Percentiles rank a stretch among this genome's conserved stretches.
phyloP scores from a whole-genome alignment of 2,329 filamentous ascomycete species.

The Pestalotiopsis sp. region DNA sequence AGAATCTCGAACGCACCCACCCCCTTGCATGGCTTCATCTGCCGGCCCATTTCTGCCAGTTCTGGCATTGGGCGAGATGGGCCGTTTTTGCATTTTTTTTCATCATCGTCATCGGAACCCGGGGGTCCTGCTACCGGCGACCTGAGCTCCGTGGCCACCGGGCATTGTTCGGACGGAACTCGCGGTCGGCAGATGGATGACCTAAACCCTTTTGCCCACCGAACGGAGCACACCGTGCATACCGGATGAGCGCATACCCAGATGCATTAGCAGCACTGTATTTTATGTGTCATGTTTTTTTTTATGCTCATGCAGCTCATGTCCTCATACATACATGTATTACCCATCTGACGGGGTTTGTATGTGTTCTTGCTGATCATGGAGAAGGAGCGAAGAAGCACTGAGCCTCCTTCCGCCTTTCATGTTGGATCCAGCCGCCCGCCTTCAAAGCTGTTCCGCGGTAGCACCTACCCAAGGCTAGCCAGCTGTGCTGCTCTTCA shows the following conservation, averaged over 20 bases:
- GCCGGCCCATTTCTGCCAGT: background rate
- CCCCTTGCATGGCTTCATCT: background rate
- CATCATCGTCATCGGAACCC: background rate
- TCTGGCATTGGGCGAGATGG: background rate
- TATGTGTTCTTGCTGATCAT: no score
- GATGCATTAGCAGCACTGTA: background rate
- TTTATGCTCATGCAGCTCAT: background rate
- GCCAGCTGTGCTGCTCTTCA: no score
- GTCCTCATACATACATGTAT: background rate
- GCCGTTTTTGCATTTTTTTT: background rate
- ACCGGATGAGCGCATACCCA: background rate
- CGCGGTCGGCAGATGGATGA: background rate
- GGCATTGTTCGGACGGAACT: background rate
- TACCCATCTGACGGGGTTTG: no score
- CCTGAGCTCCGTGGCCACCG: background rate
- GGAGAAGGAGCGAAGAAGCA: no score
- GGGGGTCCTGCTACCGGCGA: background rate
- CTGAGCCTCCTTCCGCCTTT: no score
- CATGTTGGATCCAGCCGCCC: no score
- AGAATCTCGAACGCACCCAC: background rate
- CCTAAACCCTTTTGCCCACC: no score
- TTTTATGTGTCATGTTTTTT: background rate
- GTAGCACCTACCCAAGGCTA: no score
- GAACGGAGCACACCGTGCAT: background rate
- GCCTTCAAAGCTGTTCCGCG: no score